phyloP scores from a whole-genome alignment of 106 monocot genomes.

The Allium sativum region DNA sequence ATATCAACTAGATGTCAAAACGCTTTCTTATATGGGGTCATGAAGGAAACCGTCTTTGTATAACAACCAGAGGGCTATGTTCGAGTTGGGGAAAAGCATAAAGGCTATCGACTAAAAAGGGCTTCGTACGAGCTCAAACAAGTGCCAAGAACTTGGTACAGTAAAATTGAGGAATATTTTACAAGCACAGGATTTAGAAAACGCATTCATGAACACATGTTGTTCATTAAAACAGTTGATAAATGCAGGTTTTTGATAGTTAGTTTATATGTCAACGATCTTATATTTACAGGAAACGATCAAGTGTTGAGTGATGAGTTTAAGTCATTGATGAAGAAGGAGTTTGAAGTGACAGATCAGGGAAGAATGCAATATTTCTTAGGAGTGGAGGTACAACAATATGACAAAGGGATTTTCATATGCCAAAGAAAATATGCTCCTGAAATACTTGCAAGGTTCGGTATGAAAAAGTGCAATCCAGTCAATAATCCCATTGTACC shows the following conservation, averaged over 20 bases:
- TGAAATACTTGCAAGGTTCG: not conserved
- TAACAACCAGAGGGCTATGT: not conserved
- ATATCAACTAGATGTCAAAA: not conserved
- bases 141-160: not conserved
- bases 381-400: not conserved
- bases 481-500: slow-evolving; percentile 3
- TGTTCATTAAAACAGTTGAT: not conserved
- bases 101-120: not conserved
- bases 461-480: not conserved
- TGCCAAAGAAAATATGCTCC: not conserved
- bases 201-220: not conserved
- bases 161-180: slow-evolving; percentile 2
- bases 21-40: not conserved
- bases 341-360: not conserved
- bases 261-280: not conserved
- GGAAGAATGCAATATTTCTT: not conserved
- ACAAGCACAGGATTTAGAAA: not conserved
- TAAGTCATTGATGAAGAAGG: not conserved
- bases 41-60: not conserved
- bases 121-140: not conserved
- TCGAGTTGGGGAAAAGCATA: not conserved
- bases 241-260: not conserved
- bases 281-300: slow-evolving; percentile 1
- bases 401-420: not conserved
- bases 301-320: not conserved